phyloP scores from a whole-genome alignment of 176 grass and related monocot genomes.

The Eremochloa ophiuroides region DNA sequence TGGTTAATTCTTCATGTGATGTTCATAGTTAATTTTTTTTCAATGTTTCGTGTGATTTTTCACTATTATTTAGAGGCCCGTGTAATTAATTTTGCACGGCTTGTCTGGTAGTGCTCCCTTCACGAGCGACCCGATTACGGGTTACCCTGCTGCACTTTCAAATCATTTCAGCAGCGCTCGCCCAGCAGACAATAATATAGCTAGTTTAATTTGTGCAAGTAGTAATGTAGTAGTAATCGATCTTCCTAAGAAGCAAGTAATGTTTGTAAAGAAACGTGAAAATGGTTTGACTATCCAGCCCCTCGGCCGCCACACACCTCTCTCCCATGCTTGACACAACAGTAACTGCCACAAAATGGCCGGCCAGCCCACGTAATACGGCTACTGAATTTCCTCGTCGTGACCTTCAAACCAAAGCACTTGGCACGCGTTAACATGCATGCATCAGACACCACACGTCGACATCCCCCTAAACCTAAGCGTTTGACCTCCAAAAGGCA shows the following conservation, averaged over 20 bases:
- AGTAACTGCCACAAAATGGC: constrained; percentile 9
- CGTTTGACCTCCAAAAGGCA: constrained; percentile 32
- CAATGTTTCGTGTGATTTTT: too few species aligned
- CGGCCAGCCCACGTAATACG: neutral
- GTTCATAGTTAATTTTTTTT: too few species aligned
- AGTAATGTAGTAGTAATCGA: neutral
- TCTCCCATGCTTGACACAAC: constrained; percentile 34
- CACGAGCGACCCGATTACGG: too few species aligned
- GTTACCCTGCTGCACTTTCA: too few species aligned
- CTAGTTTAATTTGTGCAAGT: too few species aligned
- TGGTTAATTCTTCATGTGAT: too few species aligned
- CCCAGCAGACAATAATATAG: too few species aligned
- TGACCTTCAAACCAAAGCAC: constrained; percentile 50
- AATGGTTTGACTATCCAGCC: neutral
- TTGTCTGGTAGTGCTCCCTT: too few species aligned
- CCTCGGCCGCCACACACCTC: constrained; percentile 18
- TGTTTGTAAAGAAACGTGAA: neutral
- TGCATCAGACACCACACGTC: neutral
- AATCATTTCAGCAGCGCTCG: too few species aligned
- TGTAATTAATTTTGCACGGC: too few species aligned
- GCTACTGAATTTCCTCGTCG: constrained; percentile 7
- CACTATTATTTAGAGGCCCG: too few species aligned
- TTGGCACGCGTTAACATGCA: constrained; percentile 11
- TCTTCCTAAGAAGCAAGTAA: neutral
- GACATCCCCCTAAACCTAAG: constrained; percentile 17